A percentile compares a stretch with the other conserved stretches of the same genome.
Conservation (phyloP, 176 grass and related monocot species). For the Rhynchospora tenuis region DNA sequence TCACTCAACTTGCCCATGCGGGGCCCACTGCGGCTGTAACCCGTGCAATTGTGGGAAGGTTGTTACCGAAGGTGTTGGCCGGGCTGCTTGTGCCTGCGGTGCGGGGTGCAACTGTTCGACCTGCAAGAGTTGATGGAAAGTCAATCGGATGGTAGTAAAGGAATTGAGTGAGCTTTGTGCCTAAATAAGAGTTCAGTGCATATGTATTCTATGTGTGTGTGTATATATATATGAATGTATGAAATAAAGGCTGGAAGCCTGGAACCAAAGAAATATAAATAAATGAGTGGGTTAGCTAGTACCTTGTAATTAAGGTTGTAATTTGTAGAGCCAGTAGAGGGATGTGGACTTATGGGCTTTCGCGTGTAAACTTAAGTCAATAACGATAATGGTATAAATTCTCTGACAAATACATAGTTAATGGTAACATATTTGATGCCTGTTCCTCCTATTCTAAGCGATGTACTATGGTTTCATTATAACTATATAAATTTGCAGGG, state of each 20-base stretch:
- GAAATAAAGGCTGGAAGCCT: neutral
- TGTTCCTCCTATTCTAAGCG: too few species aligned
- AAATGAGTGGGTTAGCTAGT: too few species aligned
- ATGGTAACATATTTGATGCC: too few species aligned
- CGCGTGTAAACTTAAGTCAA: too few species aligned
- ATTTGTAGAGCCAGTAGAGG: too few species aligned
- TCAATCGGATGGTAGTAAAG: neutral
- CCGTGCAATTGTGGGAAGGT: constrained; percentile 40
- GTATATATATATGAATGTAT: neutral
- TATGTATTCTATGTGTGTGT: neutral
- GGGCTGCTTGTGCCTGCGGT: constrained; percentile 42
- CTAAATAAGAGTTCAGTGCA: neutral
- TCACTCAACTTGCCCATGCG: constrained; percentile 48
- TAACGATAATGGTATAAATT: too few species aligned
- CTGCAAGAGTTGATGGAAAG: constrained; percentile 17
- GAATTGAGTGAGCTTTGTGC: neutral
- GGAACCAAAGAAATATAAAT: neutral
- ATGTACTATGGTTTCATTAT: too few species aligned
- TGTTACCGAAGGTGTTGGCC: neutral
- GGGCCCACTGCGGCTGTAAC: constrained; percentile 52
- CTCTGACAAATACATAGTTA: too few species aligned
- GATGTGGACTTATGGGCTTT: too few species aligned
- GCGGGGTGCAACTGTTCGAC: constrained; percentile 23
- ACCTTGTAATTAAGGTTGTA: too few species aligned
- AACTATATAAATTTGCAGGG: too few species aligned